Evolutionary conservation across 345 rosid genomes (phyloP).

Genomic region (Rhizophora apiculata): DNA sequence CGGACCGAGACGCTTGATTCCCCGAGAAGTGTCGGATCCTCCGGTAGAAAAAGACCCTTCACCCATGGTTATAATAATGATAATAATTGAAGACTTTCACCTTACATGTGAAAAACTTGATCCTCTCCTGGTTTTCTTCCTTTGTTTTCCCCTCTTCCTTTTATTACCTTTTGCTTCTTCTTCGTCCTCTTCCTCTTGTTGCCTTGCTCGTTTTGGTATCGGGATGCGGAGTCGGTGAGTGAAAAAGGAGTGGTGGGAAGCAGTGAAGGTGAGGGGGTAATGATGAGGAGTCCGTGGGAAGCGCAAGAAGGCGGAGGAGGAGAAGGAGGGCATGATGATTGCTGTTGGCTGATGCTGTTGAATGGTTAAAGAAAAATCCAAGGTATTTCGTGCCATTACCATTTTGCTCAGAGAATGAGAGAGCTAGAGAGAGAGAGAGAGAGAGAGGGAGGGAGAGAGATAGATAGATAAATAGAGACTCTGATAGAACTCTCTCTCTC

Average conservation of each 20-base stretch:
- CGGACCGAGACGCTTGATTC: conserved; percentile 70
- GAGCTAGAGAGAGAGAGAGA: conserved; percentile 14
- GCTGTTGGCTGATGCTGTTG: conserved; percentile 33
- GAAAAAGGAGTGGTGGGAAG: conserved; percentile 3
- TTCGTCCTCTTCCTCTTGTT: conserved; percentile 8
- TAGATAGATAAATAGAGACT: too few species aligned
- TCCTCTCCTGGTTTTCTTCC: too few species aligned
- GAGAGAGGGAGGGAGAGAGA: neutral
- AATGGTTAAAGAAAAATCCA: conserved; percentile 35
- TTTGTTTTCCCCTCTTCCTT: too few species aligned
- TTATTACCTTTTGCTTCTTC: conserved; percentile 7
- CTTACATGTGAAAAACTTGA: too few species aligned
- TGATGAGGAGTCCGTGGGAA: conserved; percentile 43
- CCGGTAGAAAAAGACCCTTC: conserved; percentile 18
- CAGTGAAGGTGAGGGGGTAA: conserved; percentile 35
- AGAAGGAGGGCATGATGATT: conserved; percentile 39
- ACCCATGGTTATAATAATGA: conserved; percentile 5
- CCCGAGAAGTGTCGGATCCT: conserved; percentile 37
- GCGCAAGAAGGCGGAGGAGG: conserved; percentile 32
- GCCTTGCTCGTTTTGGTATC: conserved; percentile 19
- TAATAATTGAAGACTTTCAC: too few species aligned
- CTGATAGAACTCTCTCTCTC: neutral
- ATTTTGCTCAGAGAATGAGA: conserved; percentile 4
- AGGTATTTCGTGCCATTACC: conserved; percentile 23
- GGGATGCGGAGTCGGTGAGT: conserved; percentile 24